phyloP scores from a whole-genome alignment of 805 yeast species.

The Metschnikowia kofuensis region DNA sequence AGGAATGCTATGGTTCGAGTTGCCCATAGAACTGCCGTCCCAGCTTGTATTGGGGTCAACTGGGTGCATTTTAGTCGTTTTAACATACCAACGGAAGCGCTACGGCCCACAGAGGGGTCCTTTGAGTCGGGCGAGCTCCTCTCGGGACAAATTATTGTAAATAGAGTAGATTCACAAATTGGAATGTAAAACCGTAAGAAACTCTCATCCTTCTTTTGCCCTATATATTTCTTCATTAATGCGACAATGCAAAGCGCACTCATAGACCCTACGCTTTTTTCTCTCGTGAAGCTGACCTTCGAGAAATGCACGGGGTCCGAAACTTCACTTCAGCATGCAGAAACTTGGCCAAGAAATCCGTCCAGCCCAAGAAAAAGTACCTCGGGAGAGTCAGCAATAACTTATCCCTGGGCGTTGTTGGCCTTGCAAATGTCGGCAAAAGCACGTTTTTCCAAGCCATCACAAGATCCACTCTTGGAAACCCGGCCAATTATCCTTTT shows the following conservation, averaged over 20 bases:
- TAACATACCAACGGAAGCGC: constrained; percentile 6
- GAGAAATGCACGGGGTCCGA: constrained; percentile 9
- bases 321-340: constrained; percentile 12
- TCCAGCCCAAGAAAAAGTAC: constrained; percentile 8
- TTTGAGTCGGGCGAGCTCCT: background rate
- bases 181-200: too few species aligned
- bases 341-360: constrained; percentile 14
- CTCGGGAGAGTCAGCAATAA: constrained; percentile 20
- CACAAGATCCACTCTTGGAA: constrained; percentile 88
- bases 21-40: constrained; percentile 11
- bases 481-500: constrained; percentile 96
- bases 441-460: constrained; percentile 97
- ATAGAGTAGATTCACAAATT: too few species aligned
- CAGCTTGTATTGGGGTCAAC: constrained; percentile 2
- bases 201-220: background rate
- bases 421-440: constrained; percentile 93
- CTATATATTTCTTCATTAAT: too few species aligned
- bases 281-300: background rate
- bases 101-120: constrained; percentile 1
- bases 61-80: background rate
- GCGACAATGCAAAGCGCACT: too few species aligned
- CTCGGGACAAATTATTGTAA: background rate
- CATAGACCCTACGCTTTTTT: background rate
- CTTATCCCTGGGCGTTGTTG: constrained; percentile 71
- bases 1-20: constrained; percentile 7